Base-by-base conservation (phyloP, 1,139 yeast genomes). In the Yamadazyma sp. region DNA sequence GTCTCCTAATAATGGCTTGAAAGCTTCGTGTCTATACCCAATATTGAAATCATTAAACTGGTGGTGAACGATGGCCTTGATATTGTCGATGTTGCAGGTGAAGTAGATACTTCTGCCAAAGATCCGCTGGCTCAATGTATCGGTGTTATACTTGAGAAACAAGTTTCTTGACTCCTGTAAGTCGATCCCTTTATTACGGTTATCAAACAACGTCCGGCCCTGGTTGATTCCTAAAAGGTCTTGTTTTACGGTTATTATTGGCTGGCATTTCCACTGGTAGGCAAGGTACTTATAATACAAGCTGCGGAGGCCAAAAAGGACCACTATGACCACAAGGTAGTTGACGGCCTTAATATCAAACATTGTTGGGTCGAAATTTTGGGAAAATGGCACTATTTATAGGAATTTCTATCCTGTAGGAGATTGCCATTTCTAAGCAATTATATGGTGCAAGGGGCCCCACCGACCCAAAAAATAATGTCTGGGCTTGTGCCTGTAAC, bases 21-120 rank as follows among this genome's bases (percentile, higher is more conserved):
- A 66, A 29, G 64, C 67, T 14, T 54, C 54, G 48, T 73, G 67
- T 44, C 83, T 70, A 24, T 57, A 53, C 4, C 82, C 83, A 37
- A 78, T 66, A 10, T 68, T 64, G 52, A 71, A 77, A 44, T 77
- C 80, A 46, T 67, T 65, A 52, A 76, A 75, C 42, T 70, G 71
- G 26, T 66, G 61, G 24, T 70, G 67, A 38, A 67, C 59, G 23
- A 67, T 46, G 2, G 72, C 72, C 50, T 66, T 57, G 44, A 67
- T 53, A 48, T 65, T 63, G 37, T 62, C 67, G 5, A 64, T 59
- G 26, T 62, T 64, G 27, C 47, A 39, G 21, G 66, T 59, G 35
- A 53, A 48, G 30, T 54, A 40, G 9, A 55, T 28, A 6, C 39
- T 40, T 29, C 41, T 40, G 5, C 52, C 52, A 8, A 50, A 16